Conservation (phyloP, 2,329 filamentous ascomycete genomes). For the Fusarium mangiferae region DNA sequence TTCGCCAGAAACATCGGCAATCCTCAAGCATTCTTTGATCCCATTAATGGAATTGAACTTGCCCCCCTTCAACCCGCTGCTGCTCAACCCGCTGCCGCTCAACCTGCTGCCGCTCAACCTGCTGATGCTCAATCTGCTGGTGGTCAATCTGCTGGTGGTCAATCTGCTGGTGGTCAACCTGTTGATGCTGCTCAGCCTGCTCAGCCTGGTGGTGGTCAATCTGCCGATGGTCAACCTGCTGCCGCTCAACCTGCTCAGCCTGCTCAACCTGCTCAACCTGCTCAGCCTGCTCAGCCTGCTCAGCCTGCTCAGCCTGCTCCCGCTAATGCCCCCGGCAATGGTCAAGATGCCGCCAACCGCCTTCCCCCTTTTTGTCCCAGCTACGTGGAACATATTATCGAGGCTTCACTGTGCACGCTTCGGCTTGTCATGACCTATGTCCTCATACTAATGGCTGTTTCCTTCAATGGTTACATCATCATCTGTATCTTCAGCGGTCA, state of each 20-base stretch:
- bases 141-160: not conserved
- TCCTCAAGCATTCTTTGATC: conserved; percentile 34
- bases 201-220: too few relatives aligned
- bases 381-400: conserved; percentile 73
- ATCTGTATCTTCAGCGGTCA: conserved; percentile 83
- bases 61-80: not conserved
- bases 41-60: not conserved
- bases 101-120: not conserved
- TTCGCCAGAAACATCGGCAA: conserved; percentile 61
- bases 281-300: too few relatives aligned
- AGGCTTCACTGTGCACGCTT: conserved; percentile 73
- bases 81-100: not conserved
- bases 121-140: too few relatives aligned
- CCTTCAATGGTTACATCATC: conserved; percentile 79
- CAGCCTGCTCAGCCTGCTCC: too few relatives aligned
- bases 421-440: conserved; percentile 83
- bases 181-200: not conserved
- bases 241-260: too few relatives aligned
- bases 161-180: not conserved
- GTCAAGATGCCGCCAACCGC: too few relatives aligned
- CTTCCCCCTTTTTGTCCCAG: conserved; percentile 56
- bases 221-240: too few relatives aligned
- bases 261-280: too few relatives aligned
- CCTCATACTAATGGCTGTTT: conserved; percentile 71
- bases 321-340: too few relatives aligned